Percentiles rank a stretch among this genome's conserved stretches.
Evolutionary conservation across 768 basidiomycete species (phyloP).

Genomic region (Rossbeevera mucosa): DNA sequence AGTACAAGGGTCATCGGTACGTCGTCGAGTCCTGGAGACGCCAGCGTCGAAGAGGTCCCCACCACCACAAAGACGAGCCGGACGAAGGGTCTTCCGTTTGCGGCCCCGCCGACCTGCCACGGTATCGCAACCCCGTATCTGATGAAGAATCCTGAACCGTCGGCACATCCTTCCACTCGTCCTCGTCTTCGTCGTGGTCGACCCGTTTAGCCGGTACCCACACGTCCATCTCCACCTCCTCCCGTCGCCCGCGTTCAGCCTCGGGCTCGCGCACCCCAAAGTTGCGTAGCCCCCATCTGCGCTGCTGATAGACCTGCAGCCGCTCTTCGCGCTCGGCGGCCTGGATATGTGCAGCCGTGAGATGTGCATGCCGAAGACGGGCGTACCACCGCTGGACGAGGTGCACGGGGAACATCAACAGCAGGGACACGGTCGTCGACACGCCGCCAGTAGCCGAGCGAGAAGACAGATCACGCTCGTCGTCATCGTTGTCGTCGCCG

Average conservation of each 20-base stretch:
- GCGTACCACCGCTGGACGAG: slow-evolving; percentile 53
- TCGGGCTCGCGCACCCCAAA: slow-evolving; percentile 45
- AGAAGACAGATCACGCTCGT: neutral
- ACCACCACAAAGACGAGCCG: slow-evolving; percentile 64
- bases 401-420: slow-evolving; percentile 12
- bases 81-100: slow-evolving; percentile 3
- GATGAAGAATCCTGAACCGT: neutral
- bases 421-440: neutral
- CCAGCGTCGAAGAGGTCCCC: slow-evolving; percentile 74
- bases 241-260: slow-evolving; percentile 30
- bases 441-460: neutral
- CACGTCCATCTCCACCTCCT: slow-evolving; percentile 9
- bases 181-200: slow-evolving; percentile 17
- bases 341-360: slow-evolving; percentile 64
- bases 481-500: neutral
- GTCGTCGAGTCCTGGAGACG: slow-evolving; percentile 71
- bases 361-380: slow-evolving; percentile 64
- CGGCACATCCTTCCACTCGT: slow-evolving; percentile 19
- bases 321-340: slow-evolving; percentile 64
- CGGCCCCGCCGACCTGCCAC: neutral
- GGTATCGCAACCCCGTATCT: slow-evolving; percentile 8
- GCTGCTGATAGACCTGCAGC: slow-evolving; percentile 47
- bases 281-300: slow-evolving; percentile 72
- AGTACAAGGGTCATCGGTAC: slow-evolving; percentile 41
- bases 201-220: neutral